These are phyloP conservation scores for Candida sakaeoensis DNA, from an alignment of 805 yeast species.

Conservation along the genomic window DNA sequence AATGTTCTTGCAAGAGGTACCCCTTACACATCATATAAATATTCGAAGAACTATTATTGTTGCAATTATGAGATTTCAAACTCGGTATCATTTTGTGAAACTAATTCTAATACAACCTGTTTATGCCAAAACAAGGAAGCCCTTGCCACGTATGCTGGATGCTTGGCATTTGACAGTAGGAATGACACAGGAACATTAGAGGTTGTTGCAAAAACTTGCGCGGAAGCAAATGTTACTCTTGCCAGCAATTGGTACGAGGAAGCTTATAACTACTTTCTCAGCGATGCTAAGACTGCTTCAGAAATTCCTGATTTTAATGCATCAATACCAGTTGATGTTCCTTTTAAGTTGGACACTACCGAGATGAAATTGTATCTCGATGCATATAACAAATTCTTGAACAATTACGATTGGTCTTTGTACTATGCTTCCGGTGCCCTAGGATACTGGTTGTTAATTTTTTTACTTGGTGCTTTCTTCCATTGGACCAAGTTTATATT, in stretches of 20 bases:
- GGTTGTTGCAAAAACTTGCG: neutral
- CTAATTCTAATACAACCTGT: conserved; percentile 14
- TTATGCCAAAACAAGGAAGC: conserved; percentile 22
- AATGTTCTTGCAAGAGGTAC: conserved; percentile 1
- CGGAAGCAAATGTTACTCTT: conserved; percentile 1
- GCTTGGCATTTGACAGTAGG: conserved; percentile 15
- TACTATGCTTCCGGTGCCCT: conserved; percentile 36
- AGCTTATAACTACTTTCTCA: neutral
- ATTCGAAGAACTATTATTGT: neutral
- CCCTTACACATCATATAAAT: conserved; percentile 1
- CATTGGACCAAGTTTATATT: conserved; percentile 40
- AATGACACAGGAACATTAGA: neutral
- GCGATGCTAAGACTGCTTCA: conserved; percentile 5
- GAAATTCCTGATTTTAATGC: conserved; percentile 8
- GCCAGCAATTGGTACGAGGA: conserved; percentile 1
- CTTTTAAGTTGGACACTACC: conserved; percentile 20
- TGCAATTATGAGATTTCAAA: conserved; percentile 6
- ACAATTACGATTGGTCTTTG: conserved; percentile 23
- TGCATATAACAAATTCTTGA: conserved; percentile 17
- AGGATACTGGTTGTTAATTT: conserved; percentile 46
- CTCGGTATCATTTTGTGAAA: conserved; percentile 6
- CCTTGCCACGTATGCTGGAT: conserved; percentile 29
- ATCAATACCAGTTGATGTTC: conserved; percentile 18
- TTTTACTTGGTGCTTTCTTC: conserved; percentile 36
- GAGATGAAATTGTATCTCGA: conserved; percentile 10